Percentiles rank a stretch among this genome's conserved stretches.
Conservation (phyloP, 108 stramenopile species). For the Cyclostephanos invisitatus region DNA sequence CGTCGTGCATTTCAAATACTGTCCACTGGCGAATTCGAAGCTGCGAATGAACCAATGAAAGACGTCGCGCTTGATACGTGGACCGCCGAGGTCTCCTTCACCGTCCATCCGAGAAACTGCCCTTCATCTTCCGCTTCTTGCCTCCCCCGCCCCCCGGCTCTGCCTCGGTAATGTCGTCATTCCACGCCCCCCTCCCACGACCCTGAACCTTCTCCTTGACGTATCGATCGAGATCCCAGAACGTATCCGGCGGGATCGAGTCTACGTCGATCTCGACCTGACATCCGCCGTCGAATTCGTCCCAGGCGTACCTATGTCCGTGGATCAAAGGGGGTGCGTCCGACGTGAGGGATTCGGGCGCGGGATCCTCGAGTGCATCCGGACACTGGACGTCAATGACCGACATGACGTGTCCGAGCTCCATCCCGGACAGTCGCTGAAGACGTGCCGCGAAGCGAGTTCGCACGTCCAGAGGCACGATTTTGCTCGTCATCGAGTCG, state of each 20-base stretch:
- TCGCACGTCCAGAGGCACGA: slow-evolving; percentile 73
- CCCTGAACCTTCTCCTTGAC: slow-evolving; percentile 46
- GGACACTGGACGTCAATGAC: slow-evolving; percentile 87
- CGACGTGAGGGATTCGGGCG: slow-evolving; percentile 32
- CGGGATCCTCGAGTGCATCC: slow-evolving; percentile 68
- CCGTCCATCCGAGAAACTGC: slow-evolving; percentile 13
- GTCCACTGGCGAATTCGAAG: too few relatives aligned
- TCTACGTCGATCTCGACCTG: slow-evolving; percentile 92
- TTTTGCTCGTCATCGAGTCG: slow-evolving; percentile 15
- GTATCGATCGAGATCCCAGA: slow-evolving; percentile 74
- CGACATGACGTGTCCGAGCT: slow-evolving; percentile 82
- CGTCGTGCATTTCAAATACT: too few relatives aligned
- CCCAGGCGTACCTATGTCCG: slow-evolving; percentile 37
- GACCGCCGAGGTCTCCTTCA: neutral
- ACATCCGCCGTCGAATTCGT: slow-evolving; percentile 51
- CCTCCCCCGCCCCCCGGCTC: slow-evolving; percentile 24
- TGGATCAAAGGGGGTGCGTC: slow-evolving; percentile 26
- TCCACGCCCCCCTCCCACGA: slow-evolving; percentile 49
- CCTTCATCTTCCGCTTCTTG: slow-evolving; percentile 36
- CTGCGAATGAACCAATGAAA: too few relatives aligned
- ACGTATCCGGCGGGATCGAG: slow-evolving; percentile 71
- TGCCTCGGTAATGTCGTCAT: slow-evolving; percentile 34
- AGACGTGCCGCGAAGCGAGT: slow-evolving; percentile 80
- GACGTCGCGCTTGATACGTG: neutral
- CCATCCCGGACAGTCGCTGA: slow-evolving; percentile 80